phyloP scores from a whole-genome alignment of 352 stramenopile species.

The Aphanomyces stellatus region DNA sequence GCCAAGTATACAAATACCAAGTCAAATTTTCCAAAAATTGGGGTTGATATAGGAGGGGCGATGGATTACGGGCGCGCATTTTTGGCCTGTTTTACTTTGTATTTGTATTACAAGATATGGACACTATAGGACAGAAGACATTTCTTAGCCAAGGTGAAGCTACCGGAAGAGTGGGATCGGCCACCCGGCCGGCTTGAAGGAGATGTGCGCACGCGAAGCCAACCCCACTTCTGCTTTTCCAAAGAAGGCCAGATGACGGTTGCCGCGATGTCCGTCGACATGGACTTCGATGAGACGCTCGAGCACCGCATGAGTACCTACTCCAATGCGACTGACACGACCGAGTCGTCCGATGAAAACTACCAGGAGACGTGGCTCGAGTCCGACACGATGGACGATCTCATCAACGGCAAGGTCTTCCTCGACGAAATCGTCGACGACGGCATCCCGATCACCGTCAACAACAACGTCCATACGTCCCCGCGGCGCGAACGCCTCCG shows the following conservation, averaged over 20 bases:
- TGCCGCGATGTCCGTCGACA: conserved; percentile 4
- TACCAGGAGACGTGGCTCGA: conserved; percentile 20
- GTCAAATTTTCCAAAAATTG: neutral
- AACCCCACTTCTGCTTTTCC: neutral
- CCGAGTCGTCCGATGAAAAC: conserved; percentile 20
- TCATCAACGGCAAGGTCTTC: conserved; percentile 15
- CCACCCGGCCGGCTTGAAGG: too few species aligned
- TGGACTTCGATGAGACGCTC: conserved; percentile 1
- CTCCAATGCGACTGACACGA: conserved; percentile 15
- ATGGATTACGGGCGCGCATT: neutral
- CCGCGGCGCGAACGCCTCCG: conserved; percentile 4
- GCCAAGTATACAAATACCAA: neutral
- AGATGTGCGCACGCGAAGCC: too few species aligned
- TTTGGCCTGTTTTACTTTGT: neutral
- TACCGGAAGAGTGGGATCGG: neutral
- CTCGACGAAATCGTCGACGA: conserved; percentile 14
- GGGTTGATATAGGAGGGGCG: neutral
- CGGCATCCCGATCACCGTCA: neutral
- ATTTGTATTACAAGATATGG: neutral
- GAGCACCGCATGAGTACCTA: conserved; percentile 15
- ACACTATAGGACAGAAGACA: neutral
- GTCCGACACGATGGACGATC: conserved; percentile 19
- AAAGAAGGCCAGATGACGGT: neutral
- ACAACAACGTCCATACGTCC: neutral
- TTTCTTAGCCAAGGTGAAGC: neutral